Evolutionary conservation across 1,284 basidiomycete genomes (phyloP).

Genomic region (Schizopora paradoxa): DNA sequence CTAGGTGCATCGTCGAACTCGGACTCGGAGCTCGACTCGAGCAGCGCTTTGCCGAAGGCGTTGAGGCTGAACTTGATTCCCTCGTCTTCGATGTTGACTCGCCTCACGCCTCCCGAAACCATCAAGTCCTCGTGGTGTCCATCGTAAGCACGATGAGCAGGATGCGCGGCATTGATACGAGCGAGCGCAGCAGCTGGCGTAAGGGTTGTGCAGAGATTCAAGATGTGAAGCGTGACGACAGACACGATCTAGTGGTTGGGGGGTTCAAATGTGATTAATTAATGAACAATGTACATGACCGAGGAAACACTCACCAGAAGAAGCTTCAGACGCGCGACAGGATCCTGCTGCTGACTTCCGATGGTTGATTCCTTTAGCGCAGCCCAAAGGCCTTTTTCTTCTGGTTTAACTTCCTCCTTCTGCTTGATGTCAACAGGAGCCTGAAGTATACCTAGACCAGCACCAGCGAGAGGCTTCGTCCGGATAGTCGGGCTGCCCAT

Average conservation of each 20-base stretch:
- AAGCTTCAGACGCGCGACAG: constrained; percentile 86
- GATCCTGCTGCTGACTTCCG: constrained; percentile 58
- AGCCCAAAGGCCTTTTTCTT: constrained; percentile 26
- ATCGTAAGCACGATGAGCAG: constrained; percentile 4
- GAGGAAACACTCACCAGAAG: constrained; percentile 54
- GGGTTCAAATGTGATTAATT: background rate
- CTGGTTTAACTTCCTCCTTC: constrained; percentile 41
- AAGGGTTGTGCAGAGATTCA: constrained; percentile 92
- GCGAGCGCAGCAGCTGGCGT: constrained; percentile 66
- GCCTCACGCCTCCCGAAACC: constrained; percentile 26
- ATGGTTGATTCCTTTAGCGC: constrained; percentile 29
- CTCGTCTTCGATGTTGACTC: constrained; percentile 60
- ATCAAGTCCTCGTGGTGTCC: background rate
- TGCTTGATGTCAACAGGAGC: background rate
- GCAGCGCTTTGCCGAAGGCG: constrained; percentile 43
- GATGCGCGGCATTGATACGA: constrained; percentile 37
- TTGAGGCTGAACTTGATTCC: constrained; percentile 57
- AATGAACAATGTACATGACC: constrained; percentile 1
- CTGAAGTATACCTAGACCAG: constrained; percentile 1
- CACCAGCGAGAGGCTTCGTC: constrained; percentile 6
- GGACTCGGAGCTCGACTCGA: constrained; percentile 21
- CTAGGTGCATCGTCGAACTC: constrained; percentile 31
- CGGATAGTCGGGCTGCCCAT: constrained; percentile 13
- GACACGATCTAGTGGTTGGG: constrained; percentile 58
- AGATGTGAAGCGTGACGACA: constrained; percentile 84